Conservation (phyloP, 2,329 filamentous ascomycete species). For the Fragosphaeria purpurea region DNA sequence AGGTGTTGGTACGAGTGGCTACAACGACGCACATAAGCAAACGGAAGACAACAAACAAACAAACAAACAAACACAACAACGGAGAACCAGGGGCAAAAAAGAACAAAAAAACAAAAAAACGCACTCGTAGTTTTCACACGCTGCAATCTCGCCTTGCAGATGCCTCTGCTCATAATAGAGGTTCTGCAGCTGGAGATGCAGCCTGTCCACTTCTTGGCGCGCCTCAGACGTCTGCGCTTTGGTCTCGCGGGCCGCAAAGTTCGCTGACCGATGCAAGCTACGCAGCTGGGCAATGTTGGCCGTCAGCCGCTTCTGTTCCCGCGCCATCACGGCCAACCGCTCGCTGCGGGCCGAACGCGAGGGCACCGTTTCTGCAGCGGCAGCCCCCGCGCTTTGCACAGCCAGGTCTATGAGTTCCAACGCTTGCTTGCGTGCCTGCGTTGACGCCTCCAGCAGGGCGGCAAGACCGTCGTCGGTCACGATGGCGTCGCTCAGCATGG, state of each 20-base stretch:
- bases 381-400: constrained; percentile 18
- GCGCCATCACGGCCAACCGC: constrained; percentile 48
- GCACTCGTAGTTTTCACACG: constrained; percentile 86
- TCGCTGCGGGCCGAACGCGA: constrained; percentile 33
- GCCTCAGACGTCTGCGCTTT: constrained; percentile 80
- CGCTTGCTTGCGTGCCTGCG: constrained; percentile 62
- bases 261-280: constrained; percentile 71
- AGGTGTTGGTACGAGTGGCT: constrained; percentile 84
- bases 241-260: constrained; percentile 72
- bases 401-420: constrained; percentile 51
- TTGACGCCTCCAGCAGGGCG: constrained; percentile 62
- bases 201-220: constrained; percentile 78
- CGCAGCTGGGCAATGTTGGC: constrained; percentile 72
- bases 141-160: constrained; percentile 77
- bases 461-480: constrained; percentile 57
- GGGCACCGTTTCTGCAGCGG: background rate
- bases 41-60: background rate
- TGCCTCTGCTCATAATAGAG: constrained; percentile 93
- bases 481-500: constrained; percentile 46
- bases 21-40: background rate
- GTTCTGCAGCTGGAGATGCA: constrained; percentile 91
- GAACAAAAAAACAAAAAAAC: constrained; percentile 24
- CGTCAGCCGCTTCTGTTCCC: constrained; percentile 69
- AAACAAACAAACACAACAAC: background rate
- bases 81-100: no score